Conservation (phyloP, 2,329 filamentous ascomycete genomes). For the Periconia digitata region DNA sequence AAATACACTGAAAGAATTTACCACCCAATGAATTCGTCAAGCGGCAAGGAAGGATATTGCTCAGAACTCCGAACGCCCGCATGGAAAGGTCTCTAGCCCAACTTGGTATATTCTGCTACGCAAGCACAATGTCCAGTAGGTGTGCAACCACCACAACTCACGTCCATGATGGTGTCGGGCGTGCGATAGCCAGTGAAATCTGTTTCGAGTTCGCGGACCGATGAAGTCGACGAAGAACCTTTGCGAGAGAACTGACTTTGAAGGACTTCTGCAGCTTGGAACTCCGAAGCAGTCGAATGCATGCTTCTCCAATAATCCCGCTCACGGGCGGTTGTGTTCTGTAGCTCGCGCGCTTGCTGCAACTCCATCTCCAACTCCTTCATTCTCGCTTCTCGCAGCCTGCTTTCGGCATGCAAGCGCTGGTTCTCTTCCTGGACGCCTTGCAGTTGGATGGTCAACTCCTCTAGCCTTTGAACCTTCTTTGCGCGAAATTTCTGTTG, state of each 20-base stretch:
- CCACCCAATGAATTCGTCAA: too few species aligned
- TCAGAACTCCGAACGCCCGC: too few species aligned
- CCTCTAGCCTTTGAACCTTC: constrained; percentile 79
- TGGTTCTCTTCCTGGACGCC: constrained; percentile 18
- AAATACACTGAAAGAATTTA: too few species aligned
- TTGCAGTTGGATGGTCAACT: constrained; percentile 51
- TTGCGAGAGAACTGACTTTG: constrained; percentile 10
- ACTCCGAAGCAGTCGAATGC: constrained; percentile 2
- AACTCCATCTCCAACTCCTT: constrained; percentile 8
- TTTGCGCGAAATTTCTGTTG: constrained; percentile 89
- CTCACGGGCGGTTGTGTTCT: constrained; percentile 14
- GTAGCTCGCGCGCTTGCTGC: constrained; percentile 9
- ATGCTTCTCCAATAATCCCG: constrained; percentile 19
- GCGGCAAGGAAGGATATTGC: too few species aligned
- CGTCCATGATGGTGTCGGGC: constrained; percentile 16
- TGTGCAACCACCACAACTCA: constrained; percentile 32
- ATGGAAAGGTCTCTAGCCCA: too few species aligned
- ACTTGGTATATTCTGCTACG: constrained; percentile 25
- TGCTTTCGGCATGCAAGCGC: constrained; percentile 16
- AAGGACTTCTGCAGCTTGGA: constrained; percentile 7
- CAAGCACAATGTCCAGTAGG: constrained; percentile 35
- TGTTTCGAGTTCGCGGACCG: constrained; percentile 12
- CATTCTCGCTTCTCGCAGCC: constrained; percentile 3
- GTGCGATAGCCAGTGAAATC: constrained; percentile 16
- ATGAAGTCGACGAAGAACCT: constrained; percentile 16